Evolutionary conservation across 768 basidiomycete genomes (phyloP), one percentile per base, ranked within the genome.

Genomic region (Lactarius hatsudake): DNA sequence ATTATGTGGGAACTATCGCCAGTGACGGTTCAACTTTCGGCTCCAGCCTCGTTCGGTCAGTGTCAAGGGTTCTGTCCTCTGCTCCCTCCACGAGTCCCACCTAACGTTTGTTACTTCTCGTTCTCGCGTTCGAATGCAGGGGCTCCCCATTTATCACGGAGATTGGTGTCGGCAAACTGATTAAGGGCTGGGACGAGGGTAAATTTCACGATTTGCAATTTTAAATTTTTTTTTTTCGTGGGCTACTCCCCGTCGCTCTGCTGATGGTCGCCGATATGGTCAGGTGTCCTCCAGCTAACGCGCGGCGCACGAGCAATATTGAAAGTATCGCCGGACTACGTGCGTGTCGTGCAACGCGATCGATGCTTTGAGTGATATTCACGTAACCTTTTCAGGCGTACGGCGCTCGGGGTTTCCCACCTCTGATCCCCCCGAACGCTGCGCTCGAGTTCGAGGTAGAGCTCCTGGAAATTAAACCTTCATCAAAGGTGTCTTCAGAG

Each of bases 111-210:
- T 7, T 34, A 9, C 34, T 34, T 34, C 9, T 34, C 34, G 34
- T 45, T 10, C 40, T 48, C 32, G 45, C 63, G 23, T 53, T 57
- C 20, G 40, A 48, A 28, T 30, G 53, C 74, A 91, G 91, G 42
- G 79, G 80, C 0, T 7, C 20, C 0, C 84, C 91, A 2, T 93
- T 94, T 75, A 71, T 76, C 70, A 91, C 89, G 5, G 73, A 84
- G 73, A 92, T 93, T 67, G 91, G 93, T 56, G 80, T 86, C 26
- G 89, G 90, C 3, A 87, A 88, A 73, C 91, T 94, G 54, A 94
- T 94, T 79, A 88, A 82, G 74, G 91, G 91, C 48, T 94, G 92
- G 93, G 93, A 94, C 73, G 91, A 93, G 76, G 92, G 93, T 88
- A 68, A 71, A 83, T 76, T 15, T 10, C 51, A 56, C 48, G 9